phyloP scores from a whole-genome alignment of 169 alveolate species.

The Eimeria sp. region DNA sequence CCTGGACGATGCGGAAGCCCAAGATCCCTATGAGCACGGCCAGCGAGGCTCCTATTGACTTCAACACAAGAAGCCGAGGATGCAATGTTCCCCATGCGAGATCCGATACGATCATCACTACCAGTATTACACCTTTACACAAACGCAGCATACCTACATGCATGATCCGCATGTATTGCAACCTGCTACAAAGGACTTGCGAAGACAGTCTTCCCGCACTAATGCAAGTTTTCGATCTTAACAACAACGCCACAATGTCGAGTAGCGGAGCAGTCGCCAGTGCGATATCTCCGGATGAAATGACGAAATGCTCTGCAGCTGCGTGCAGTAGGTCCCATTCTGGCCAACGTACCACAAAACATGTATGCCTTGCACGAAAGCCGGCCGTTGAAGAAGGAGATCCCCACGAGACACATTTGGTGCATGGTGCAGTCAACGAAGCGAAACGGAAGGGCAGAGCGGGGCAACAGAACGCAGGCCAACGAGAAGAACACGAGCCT shows the following conservation, averaged over 20 bases:
- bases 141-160: conserved; percentile 33
- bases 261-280: background rate
- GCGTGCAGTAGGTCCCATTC: background rate
- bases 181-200: too few species aligned
- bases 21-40: background rate
- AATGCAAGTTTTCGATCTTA: too few species aligned
- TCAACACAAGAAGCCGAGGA: background rate
- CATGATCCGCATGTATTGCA: background rate
- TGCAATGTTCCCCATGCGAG: conserved; percentile 33
- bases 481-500: background rate
- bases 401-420: conserved; percentile 11
- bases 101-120: conserved; percentile 2
- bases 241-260: background rate
- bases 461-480: background rate
- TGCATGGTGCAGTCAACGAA: background rate
- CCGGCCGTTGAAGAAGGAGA: conserved; percentile 6
- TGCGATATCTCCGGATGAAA: background rate
- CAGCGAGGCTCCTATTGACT: background rate
- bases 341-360: background rate
- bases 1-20: conserved; percentile 47
- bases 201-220: too few species aligned
- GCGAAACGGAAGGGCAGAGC: background rate
- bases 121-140: background rate
- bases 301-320: background rate
- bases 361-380: background rate